phyloP scores from a whole-genome alignment of 2,329 filamentous ascomycete genomes.

The Fusarium praegraminearum region DNA sequence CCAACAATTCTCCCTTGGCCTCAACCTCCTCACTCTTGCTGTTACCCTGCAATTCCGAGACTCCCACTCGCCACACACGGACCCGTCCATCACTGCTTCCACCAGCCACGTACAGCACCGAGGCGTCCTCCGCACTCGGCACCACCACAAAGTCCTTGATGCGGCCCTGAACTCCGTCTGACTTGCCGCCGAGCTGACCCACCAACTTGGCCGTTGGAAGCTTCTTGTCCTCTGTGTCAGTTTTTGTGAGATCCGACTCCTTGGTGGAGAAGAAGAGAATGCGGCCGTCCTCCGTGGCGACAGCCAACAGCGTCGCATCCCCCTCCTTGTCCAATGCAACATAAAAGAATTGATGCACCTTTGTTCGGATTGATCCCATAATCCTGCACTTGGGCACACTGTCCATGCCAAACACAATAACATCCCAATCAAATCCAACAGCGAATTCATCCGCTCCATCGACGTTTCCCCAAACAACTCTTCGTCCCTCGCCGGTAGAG shows the following conservation, averaged over 20 bases:
- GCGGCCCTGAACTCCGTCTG: constrained; percentile 73
- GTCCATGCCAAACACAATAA: constrained; percentile 88
- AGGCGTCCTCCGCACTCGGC: constrained; percentile 54
- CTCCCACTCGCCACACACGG: constrained; percentile 76
- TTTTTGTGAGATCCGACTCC: constrained; percentile 58
- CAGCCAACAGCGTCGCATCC: constrained; percentile 68
- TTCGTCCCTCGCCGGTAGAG: constrained; percentile 83
- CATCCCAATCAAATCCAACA: constrained; percentile 87
- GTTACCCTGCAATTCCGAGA: constrained; percentile 56
- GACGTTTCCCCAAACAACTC: constrained; percentile 81
- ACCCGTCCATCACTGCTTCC: constrained; percentile 88
- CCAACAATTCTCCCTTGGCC: constrained; percentile 65
- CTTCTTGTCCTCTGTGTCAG: constrained; percentile 46
- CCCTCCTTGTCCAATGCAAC: constrained; percentile 63
- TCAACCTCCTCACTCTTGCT: constrained; percentile 47
- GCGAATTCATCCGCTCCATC: constrained; percentile 84
- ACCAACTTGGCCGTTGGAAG: constrained; percentile 73
- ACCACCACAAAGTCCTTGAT: constrained; percentile 91
- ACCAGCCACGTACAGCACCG: constrained; percentile 71
- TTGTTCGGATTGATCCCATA: constrained; percentile 75
- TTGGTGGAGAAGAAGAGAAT: constrained; percentile 85
- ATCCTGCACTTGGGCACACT: constrained; percentile 83
- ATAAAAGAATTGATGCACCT: constrained; percentile 86
- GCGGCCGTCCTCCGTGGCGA: constrained; percentile 91
- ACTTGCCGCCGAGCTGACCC: constrained; percentile 82